Base-by-base conservation (phyloP, 2,329 filamentous ascomycete genomes). In the Calonectria henricotiae region DNA sequence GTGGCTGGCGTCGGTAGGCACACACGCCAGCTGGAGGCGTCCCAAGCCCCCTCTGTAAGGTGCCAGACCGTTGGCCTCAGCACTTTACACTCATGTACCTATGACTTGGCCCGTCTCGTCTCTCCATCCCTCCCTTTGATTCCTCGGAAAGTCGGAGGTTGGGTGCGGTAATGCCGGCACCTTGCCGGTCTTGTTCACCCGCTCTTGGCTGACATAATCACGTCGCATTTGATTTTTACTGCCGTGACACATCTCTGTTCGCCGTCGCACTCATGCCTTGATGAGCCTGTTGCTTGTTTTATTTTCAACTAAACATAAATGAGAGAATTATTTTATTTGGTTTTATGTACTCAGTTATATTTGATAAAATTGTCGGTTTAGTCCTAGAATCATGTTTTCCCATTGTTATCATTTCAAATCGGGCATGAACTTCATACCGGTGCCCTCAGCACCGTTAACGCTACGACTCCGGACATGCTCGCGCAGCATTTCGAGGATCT, bases 401-500 rank as follows among this genome's bases (percentile, higher is more conserved):
- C 35, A 3, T 37, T 37, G 5, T 13, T 13, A 5, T 37, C 35
- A 37, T 37, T 80, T 75, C 75, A 89, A 76, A 13, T 84, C 81
- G 32, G 88, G 88, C 88, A 90, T 90, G 70, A 90, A 90, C 0
- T 84, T 87, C 87, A 90, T 89, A 1, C 88, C 87, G 55, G 80
- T 80, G 46, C 81, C 81, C 73, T 81, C 79, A 4, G 79, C 80
- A 6, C 81, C 82, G 75, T 80, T 80, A 4, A 82, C 79, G 82
- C 88, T 77, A 87, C 90, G 41, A 85, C 89, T 67, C 76, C 90
- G 89, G 32, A 98, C 96, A 85, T 99, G 96, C 76, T 89, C 86
- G 80, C 96, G 88, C 81, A 99, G 81, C 86, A 96, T 84, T 30
- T 81, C 82, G 77, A 99, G 84, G 65, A 98, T 90, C 85, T 95